Conservation (phyloP, 345 rosid genomes). For the Cardamine resedifolia region DNA sequence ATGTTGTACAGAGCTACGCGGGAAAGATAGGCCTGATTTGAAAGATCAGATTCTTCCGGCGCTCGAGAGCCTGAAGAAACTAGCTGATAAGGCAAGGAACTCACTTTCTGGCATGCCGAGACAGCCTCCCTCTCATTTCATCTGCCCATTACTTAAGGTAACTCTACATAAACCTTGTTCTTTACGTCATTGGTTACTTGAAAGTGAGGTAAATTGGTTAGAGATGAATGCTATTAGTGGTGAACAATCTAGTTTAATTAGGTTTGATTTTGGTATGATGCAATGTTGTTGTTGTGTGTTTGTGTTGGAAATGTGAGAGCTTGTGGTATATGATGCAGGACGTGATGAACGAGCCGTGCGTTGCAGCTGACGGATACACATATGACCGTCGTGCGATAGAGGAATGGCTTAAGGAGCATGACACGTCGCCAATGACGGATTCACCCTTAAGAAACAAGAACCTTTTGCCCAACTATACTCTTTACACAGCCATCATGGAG, state of each 20-base stretch:
- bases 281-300: not conserved
- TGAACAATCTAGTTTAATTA: not conserved
- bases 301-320: conserved; percentile 1
- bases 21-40: conserved; percentile 64
- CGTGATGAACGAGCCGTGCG: conserved; percentile 80
- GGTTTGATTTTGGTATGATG: not conserved
- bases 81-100: conserved; percentile 51
- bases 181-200: not conserved
- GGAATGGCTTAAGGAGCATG: conserved; percentile 66
- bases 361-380: conserved; percentile 88
- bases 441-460: conserved; percentile 49
- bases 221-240: not conserved
- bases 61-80: conserved; percentile 57
- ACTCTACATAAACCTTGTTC: not conserved
- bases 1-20: conserved; percentile 76
- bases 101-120: conserved; percentile 23
- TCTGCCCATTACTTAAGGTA: conserved; percentile 90
- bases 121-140: conserved; percentile 62
- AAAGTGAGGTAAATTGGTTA: not conserved
- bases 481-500: conserved; percentile 68
- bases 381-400: conserved; percentile 76
- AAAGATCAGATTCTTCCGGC: conserved; percentile 68
- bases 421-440: conserved; percentile 73
- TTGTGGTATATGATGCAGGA: conserved; percentile 47
- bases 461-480: conserved; percentile 72